Evolutionary conservation across 768 basidiomycete genomes (phyloP), one percentile per base, ranked within the genome.

Genomic region (Boletus tylopilopsis): DNA sequence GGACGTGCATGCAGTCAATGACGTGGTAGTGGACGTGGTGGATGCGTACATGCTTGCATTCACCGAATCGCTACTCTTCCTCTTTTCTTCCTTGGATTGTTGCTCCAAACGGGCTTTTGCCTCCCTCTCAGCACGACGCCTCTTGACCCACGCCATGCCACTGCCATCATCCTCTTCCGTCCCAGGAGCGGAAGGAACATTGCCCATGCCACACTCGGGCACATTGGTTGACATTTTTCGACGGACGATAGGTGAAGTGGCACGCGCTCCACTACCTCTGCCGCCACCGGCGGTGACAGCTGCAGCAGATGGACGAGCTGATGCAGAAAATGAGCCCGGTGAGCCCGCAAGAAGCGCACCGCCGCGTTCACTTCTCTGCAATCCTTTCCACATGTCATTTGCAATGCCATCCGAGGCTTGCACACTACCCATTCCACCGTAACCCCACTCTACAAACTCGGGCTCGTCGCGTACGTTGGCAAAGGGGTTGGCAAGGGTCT

Each of bases 371-470:
- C 58, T 58, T 37, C 56, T 49, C 32, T 68, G 63, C 1, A 68
- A 4, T 0, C 59, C 64, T 25, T 53, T 64, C 61, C 64, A 66
- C 41, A 61, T 56, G 21, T 65, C 63, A 27, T 61, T 66, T 18
- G 59, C 66, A 25, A 63, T 52, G 10, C 57, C 68, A 5, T 44
- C 58, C 15, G 65, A 61, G 21, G 59, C 61, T 3, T 61, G 42
- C 1, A 75, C 74, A 30, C 77, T 78, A 23, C 91, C 91, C 85
- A 92, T 85, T 3, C 88, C 88, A 27, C 88, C 88, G 50, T 87
- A 89, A 0, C 92, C 92, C 92, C 92, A 94, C 67, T 94, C 92
- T 15, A 92, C 89, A 57, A 94, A 94, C 62, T 86, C 86, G 27
- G 87, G 86, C 0, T 83, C 79, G 24, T 82, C 81, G 5, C 75